Evolutionary conservation across 805 yeast species (phyloP), one percentile per base, ranked within the genome.

Genomic region (Wickerhamomyces hampshirensis): DNA sequence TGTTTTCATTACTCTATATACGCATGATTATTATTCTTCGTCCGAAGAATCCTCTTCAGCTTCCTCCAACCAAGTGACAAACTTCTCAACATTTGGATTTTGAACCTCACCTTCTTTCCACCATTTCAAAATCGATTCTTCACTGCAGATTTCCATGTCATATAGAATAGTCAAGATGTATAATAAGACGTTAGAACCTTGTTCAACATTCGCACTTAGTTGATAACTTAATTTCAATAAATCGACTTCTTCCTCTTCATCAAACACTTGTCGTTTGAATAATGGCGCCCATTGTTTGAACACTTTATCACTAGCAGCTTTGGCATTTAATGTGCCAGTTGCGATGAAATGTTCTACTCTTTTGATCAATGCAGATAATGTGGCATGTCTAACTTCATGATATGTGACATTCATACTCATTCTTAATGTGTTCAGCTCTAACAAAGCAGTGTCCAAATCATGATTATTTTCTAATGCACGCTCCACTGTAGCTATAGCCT

Each of bases 341-440:
- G 77, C 71, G 26, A 88, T 75, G 50, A 84, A 81, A 47, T 86
- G 86, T 34, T 76, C 69, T 10, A 85, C 75, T 51, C 93, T 73
- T 29, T 68, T 66, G 30, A 87, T 51, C 52, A 93, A 66, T 0
- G 97, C 93, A 26, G 69, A 68, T 24, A 78, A 66, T 0, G 96
- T 86, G 5, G 95, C 95, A 21, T 66, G 61, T 56, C 97, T 75
- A 11, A 93, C 97, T 55, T 89, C 96, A 52, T 86, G 94, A 60
- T 93, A 91, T 0, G 93, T 75, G 13, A 88, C 98, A 58, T 93
- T 87, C 93, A 89, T 84, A 52, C 96, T 86, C 98, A 93, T 91
- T 63, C 98, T 75, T 54, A 93, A 70, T 0, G 98, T 93, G 58
- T 91, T 91, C 51, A 93, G 73, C 63, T 93, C 98, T 41, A 93